Conservation (phyloP, 164 flowering plant species). For the Taxillus chinensis region DNA sequence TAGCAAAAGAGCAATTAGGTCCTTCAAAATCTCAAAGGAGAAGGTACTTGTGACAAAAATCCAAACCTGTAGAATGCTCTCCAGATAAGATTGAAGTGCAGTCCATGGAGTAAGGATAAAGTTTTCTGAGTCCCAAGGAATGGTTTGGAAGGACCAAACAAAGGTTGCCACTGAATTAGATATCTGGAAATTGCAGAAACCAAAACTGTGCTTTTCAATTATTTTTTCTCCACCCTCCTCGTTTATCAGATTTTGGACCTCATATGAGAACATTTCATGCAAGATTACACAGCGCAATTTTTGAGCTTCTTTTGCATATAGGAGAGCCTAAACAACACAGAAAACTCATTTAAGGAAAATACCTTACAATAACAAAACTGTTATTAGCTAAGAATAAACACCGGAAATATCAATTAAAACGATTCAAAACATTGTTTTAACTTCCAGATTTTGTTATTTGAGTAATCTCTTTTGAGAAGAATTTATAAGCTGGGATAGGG, state of each 20-base stretch:
- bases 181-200: constrained; percentile 27
- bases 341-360: not conserved
- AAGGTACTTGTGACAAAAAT: constrained; percentile 1
- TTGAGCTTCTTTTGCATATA: constrained; percentile 69
- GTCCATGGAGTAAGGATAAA: constrained; percentile 71
- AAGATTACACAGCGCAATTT: constrained; percentile 54
- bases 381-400: not conserved
- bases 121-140: constrained; percentile 26
- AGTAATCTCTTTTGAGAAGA: too few relatives aligned
- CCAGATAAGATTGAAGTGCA: constrained; percentile 75
- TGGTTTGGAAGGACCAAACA: constrained; percentile 31
- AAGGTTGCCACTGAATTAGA: constrained; percentile 28
- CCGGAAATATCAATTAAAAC: too few relatives aligned
- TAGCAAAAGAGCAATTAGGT: not conserved
- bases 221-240: constrained; percentile 19
- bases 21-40: not conserved
- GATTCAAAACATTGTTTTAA: too few relatives aligned
- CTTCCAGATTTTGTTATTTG: too few relatives aligned
- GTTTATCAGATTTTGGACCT: constrained; percentile 22
- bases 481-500: too few relatives aligned
- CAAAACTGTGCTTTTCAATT: constrained; percentile 13
- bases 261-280: constrained; percentile 45
- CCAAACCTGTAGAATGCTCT: constrained; percentile 81
- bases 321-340: constrained; percentile 52
- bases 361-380: not conserved